phyloP scores from a whole-genome alignment of 208 protist species.

The Trypanosoma grayi region DNA sequence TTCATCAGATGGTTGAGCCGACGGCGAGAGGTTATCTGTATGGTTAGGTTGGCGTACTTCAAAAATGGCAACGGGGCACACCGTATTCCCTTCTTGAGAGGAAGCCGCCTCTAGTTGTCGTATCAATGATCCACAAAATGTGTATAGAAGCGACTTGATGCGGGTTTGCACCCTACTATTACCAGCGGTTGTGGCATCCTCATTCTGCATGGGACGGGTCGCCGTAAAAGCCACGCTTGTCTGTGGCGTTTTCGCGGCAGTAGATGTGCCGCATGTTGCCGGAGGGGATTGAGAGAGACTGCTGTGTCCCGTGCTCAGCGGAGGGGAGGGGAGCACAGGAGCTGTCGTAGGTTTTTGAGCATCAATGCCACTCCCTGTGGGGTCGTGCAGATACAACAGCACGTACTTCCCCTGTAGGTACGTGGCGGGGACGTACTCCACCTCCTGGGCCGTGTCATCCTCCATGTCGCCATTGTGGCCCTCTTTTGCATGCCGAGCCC shows the following conservation, averaged over 20 bases:
- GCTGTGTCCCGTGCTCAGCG: not conserved
- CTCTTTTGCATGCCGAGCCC: not conserved
- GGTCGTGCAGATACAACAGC: conserved; percentile 45
- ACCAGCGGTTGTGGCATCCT: no score
- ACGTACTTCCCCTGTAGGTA: conserved; percentile 65
- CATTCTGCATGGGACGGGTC: no score
- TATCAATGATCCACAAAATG: conserved; percentile 9
- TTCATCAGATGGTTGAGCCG: not conserved
- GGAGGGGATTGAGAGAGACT: conserved; percentile 3
- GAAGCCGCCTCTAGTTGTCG: not conserved
- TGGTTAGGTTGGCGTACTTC: conserved; percentile 10
- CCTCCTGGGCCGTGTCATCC: not conserved
- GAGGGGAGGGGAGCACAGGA: not conserved
- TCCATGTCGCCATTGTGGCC: not conserved
- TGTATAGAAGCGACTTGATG: not conserved
- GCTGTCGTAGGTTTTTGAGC: not conserved
- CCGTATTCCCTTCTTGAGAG: not conserved
- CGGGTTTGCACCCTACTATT: no score
- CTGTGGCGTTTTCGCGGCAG: no score
- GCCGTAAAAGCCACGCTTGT: no score
- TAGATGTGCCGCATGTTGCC: no score
- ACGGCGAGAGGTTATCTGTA: not conserved
- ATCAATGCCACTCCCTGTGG: not conserved
- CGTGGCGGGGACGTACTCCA: conserved; percentile 35
- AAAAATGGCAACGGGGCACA: conserved; percentile 4